phyloP scores from a whole-genome alignment of 2,329 filamentous ascomycete species.

The Clathrospora elynae region DNA sequence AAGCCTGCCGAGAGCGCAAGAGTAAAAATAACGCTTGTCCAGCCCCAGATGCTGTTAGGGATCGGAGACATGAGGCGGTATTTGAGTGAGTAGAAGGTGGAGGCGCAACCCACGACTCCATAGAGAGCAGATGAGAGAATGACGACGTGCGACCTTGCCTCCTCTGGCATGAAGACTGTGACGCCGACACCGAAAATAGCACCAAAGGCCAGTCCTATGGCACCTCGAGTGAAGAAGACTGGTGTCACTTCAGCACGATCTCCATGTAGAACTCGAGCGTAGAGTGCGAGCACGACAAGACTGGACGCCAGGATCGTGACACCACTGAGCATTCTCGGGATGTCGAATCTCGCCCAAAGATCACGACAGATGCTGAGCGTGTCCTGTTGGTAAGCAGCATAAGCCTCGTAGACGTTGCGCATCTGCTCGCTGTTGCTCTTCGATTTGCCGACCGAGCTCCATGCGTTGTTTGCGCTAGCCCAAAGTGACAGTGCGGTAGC shows the following conservation, averaged over 20 bases:
- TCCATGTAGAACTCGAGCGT: conserved; percentile 64
- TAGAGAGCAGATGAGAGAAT: conserved; percentile 50
- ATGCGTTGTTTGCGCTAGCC: conserved; percentile 62
- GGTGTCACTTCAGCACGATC: conserved; percentile 61
- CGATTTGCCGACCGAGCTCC: conserved; percentile 50
- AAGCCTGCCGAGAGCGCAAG: conserved; percentile 91
- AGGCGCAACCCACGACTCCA: conserved; percentile 48
- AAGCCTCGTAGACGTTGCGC: conserved; percentile 60
- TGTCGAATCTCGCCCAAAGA: conserved; percentile 91
- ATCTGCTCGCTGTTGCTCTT: conserved; percentile 47
- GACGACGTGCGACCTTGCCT: conserved; percentile 47
- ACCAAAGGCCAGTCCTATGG: conserved; percentile 56
- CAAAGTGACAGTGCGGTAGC: conserved; percentile 64
- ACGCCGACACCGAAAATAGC: conserved; percentile 49
- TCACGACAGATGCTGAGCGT: conserved; percentile 79
- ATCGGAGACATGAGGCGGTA: conserved; percentile 59
- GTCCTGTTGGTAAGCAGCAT: conserved; percentile 74
- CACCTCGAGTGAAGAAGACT: conserved; percentile 57
- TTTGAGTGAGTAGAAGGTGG: conserved; percentile 50
- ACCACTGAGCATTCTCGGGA: conserved; percentile 82
- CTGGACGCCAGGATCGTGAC: conserved; percentile 71
- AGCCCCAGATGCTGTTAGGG: conserved; percentile 85
- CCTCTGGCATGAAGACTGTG: conserved; percentile 51
- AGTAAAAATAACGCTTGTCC: conserved; percentile 79
- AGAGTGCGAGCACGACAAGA: conserved; percentile 72